Base-by-base conservation (phyloP, 768 basidiomycete genomes). In the Rhizopogon roseolus region DNA sequence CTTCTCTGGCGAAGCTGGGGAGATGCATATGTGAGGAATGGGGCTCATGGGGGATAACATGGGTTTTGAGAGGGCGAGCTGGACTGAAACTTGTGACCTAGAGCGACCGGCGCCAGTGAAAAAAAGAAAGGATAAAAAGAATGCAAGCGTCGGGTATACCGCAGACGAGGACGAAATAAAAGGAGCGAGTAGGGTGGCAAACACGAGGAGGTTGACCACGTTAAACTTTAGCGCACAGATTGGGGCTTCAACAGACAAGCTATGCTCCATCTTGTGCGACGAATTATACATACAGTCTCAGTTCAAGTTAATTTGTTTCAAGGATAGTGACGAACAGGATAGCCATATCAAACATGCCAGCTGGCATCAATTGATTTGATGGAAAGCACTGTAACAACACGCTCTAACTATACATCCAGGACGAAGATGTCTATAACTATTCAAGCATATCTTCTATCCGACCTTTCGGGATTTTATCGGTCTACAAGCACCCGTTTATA, bases 1-100 rank as follows among this genome's bases (percentile, higher is more conserved):
- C 48, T 79, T 77, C 59, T 79, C 73, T n/a, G 80, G 80, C 19
- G 85, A 89, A n/a, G n/a, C n/a, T n/a, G n/a, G n/a, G n/a, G n/a
- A n/a, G 63, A 92, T 81, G 60, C 76, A 79, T 60, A 92, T 90
- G 57, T 79, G 73, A 59, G 88, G 88, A 61, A 88, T 70, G 54
- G 77, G 71, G 52, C 60, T n/a, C 68, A 69, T 69, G 29, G 34
- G 34, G 10, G 60, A 57, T 62, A 59, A 62, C 62, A 66, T 36
- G 54, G 34, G 34, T 8, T 16, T 48, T 36, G 19, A 57, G 55
- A 52, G 54, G 57, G 64, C 54, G 54, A 60, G 56, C 44, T 45
- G 60, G 57, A 56, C 58, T 60, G 43, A 49, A 36, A 50, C 25
- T 17, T 43, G 25, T 41, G 25, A 54, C 46, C n/a, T 39, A 67